Conservation (phyloP, 1,139 yeast genomes). For the Lodderomyces orthopsilosis region DNA sequence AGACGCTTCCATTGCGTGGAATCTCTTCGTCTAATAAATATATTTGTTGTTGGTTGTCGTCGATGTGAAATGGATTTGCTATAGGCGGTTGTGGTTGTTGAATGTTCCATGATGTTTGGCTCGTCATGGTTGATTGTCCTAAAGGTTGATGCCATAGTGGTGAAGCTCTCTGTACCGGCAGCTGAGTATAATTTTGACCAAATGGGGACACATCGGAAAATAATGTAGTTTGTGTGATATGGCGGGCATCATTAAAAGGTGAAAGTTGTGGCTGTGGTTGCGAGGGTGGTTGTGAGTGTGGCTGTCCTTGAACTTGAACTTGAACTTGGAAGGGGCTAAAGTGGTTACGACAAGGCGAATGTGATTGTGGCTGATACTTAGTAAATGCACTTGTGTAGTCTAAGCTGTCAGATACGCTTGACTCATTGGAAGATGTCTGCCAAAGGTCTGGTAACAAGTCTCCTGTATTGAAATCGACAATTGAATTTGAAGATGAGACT, state of each 20-base stretch:
- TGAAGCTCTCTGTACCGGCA: conserved; percentile 1
- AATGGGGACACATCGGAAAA: not conserved
- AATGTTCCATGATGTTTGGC: too few relatives aligned
- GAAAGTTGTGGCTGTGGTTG: not conserved
- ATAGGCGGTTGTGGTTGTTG: too few relatives aligned
- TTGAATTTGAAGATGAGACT: conserved; percentile 23
- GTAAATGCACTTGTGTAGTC: conserved; percentile 4
- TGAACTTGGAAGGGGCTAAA: too few relatives aligned
- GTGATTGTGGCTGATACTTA: conserved; percentile 3
- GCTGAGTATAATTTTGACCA: not conserved
- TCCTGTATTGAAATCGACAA: conserved; percentile 22
- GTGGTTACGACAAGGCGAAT: not conserved
- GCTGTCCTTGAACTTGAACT: conserved; percentile 2
- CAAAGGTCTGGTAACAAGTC: conserved; percentile 38
- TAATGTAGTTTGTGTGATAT: not conserved
- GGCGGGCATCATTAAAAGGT: not conserved
- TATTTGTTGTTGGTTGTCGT: conserved; percentile 3
- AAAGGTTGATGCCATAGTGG: conserved; percentile 2
- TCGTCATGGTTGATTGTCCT: too few relatives aligned
- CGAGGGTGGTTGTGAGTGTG: not conserved
- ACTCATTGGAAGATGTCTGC: conserved; percentile 22
- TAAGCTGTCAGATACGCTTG: conserved; percentile 7
- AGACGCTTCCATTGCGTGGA: conserved; percentile 2
- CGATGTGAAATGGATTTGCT: not conserved
- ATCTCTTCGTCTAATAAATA: conserved; percentile 3